Base-by-base conservation (phyloP, 192 early-diverging fungal genomes). In the Thoreauomyces humboldtii region DNA sequence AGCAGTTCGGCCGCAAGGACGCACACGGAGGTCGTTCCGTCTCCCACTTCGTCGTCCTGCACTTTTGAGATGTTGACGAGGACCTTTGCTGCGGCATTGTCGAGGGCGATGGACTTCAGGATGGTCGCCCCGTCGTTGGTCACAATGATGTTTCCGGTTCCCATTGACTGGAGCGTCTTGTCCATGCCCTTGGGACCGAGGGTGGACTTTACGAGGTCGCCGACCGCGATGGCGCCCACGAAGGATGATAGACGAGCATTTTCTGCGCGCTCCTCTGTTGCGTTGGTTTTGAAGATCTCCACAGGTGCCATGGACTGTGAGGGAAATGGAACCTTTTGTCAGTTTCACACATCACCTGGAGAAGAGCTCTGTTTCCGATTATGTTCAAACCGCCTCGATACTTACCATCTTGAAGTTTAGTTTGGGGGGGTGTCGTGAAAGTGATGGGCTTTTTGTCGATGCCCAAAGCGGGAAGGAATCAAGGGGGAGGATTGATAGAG, bases 41-140 rank as follows among this genome's bases (percentile, higher is more conserved):
- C 96, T 34, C 96, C 96, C 24, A 99, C 95, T 78, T 99, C 96
- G 75, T 99, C 94, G 80, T 99, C 96, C 80, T 99, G 96, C 41
- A 97, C 95, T 77, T 99, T 99, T 43, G 95, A 96, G 63, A 98
- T 92, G 84, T 96, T 96, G 65, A 97, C 94, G 41, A 97, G 78
- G 28, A 99, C 91, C 75, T 97, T 97, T 66, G 95, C 96, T 21
- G 96, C 96, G 4, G 96, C 91, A 70, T 99, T 97, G 75, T 99
- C 96, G 22, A 99, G 83, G 19, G 92, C 91, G 65, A 99, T 96
- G 22, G 89, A 92, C 63, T 97, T 97, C 48, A 99, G 82, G 71
- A 99, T 99, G n/a, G 96, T 99, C 7, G 96, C 96, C 27, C 96
- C 96, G 76, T 99, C 96, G 78, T 99, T 99, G 27, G 96, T 97